Evolutionary conservation across 2,329 filamentous ascomycete genomes (phyloP), one percentile per base, ranked within the genome.

Genomic region (Penicillium sp.): DNA sequence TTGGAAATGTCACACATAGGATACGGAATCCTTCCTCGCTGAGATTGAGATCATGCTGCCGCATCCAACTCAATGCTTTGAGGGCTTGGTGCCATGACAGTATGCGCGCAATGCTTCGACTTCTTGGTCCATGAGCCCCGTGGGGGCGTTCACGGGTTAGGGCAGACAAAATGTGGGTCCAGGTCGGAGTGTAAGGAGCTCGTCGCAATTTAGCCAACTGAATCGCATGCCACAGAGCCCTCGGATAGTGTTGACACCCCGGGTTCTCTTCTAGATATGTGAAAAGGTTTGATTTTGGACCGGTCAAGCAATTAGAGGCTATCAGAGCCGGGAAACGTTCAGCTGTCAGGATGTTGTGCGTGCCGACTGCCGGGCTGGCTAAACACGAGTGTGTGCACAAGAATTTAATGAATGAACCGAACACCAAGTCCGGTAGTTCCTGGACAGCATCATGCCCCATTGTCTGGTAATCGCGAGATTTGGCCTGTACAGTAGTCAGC

Each of bases 381-480:
- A 58, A 46, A 30, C 47, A 43, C 3, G 63, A 62, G 53, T 66
- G 64, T 6, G 59, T 61, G 51, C 72, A 74, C 13, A 77, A 56
- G 30, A 76, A 70, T 14, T 56, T 43, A 40, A 78, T 68, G 51
- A 75, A 75, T 13, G 75, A 67, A n/a, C 69, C 61, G 50, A 79
- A 72, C 1, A 77, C 49, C 36, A 60, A 48, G 14, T 67, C 49
- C 1, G 72, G 66, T 31, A 72, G 56, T 25, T 54, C 49, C 27
- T 60, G 53, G 18, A 75, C 60, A 16, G 44, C 52, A 18, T 56
- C 54, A 3, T 47, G 43, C 37, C 50, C 44, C 28, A 55, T 28
- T n/a, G 29, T 37, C 16, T 58, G 46, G 40, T 57, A 55, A 6
- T 57, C 34, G 34, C 2, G 52, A 46, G 14, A 37, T 37, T 34